Evolutionary conservation across 2,329 filamentous ascomycete species (phyloP).

Genomic region (Zasmidium angulare): DNA sequence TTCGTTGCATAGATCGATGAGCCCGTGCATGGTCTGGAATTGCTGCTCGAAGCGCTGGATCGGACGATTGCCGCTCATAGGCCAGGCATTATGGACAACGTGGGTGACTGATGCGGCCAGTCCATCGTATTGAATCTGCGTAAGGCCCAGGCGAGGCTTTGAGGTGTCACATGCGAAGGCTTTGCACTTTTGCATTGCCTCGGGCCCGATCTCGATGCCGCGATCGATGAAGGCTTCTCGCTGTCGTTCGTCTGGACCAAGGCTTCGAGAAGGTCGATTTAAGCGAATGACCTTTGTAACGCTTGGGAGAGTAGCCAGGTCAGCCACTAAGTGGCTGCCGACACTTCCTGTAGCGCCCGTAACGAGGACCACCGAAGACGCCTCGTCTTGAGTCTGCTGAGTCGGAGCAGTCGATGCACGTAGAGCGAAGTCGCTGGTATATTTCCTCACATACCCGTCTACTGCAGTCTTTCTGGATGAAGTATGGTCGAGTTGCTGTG

Average conservation of each 20-base stretch:
- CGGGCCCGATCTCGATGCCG: slow-evolving; percentile 20
- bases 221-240: slow-evolving; percentile 36
- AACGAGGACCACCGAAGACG: slow-evolving; percentile 35
- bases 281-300: slow-evolving; percentile 46
- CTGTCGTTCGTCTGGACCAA: slow-evolving; percentile 20
- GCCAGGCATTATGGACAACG: slow-evolving; percentile 57
- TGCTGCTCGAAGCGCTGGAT: slow-evolving; percentile 53
- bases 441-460: too few relatives aligned
- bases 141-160: slow-evolving; percentile 51
- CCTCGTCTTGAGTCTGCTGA: background rate
- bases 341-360: slow-evolving; percentile 37
- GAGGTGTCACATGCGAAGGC: slow-evolving; percentile 54
- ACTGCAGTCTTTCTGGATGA: too few relatives aligned
- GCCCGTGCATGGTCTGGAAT: slow-evolving; percentile 51
- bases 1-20: slow-evolving; percentile 43
- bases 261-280: slow-evolving; percentile 41
- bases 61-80: slow-evolving; percentile 55
- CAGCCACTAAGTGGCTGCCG: slow-evolving; percentile 38
- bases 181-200: slow-evolving; percentile 37
- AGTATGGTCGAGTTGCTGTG: too few relatives aligned
- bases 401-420: too few relatives aligned
- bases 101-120: slow-evolving; percentile 48
- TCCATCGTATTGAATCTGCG: slow-evolving; percentile 36
- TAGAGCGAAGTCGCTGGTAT: too few relatives aligned
- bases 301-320: slow-evolving; percentile 28